These are phyloP conservation scores for Paecilomyces variotii DNA, from an alignment of 2,329 filamentous ascomycete genomes.

Conservation along the genomic window DNA sequence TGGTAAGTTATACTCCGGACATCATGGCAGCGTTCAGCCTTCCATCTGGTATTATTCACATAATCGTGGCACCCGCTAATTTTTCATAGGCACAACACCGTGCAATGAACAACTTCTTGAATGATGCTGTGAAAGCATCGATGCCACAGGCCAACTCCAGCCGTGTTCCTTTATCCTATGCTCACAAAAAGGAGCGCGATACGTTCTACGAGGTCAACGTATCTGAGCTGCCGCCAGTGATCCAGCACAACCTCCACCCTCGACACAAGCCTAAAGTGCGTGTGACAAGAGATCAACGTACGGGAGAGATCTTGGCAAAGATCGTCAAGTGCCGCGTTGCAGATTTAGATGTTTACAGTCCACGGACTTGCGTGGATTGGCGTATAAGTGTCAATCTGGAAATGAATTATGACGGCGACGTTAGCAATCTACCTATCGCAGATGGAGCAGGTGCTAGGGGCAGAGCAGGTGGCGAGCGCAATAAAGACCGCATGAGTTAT, in stretches of 20 bases:
- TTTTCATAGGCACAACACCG: slow-evolving; percentile 63
- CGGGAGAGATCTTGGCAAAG: slow-evolving; percentile 61
- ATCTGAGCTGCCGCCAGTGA: slow-evolving; percentile 54
- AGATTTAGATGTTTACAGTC: slow-evolving; percentile 81
- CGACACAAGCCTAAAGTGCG: slow-evolving; percentile 58
- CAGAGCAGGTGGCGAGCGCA: slow-evolving; percentile 49
- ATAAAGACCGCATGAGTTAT: slow-evolving; percentile 89
- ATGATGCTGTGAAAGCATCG: slow-evolving; percentile 53
- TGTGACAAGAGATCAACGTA: slow-evolving; percentile 69
- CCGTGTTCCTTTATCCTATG: slow-evolving; percentile 55
- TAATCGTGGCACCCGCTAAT: slow-evolving; percentile 12
- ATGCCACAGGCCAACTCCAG: slow-evolving; percentile 30
- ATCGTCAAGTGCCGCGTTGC: slow-evolving; percentile 88
- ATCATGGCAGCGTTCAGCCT: background rate
- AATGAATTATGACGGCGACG: slow-evolving; percentile 69
- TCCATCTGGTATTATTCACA: slow-evolving; percentile 1
- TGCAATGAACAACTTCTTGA: slow-evolving; percentile 75
- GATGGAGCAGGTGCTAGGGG: slow-evolving; percentile 31
- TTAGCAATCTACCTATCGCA: slow-evolving; percentile 44
- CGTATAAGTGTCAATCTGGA: slow-evolving; percentile 92
- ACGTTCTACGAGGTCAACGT: slow-evolving; percentile 70
- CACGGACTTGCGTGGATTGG: slow-evolving; percentile 72
- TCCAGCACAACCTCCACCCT: slow-evolving; percentile 53
- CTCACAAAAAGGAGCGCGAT: slow-evolving; percentile 75
- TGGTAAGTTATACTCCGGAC: slow-evolving; percentile 47